Base-by-base conservation (phyloP, 2,329 filamentous ascomycete genomes). In the Colletotrichum agaves region DNA sequence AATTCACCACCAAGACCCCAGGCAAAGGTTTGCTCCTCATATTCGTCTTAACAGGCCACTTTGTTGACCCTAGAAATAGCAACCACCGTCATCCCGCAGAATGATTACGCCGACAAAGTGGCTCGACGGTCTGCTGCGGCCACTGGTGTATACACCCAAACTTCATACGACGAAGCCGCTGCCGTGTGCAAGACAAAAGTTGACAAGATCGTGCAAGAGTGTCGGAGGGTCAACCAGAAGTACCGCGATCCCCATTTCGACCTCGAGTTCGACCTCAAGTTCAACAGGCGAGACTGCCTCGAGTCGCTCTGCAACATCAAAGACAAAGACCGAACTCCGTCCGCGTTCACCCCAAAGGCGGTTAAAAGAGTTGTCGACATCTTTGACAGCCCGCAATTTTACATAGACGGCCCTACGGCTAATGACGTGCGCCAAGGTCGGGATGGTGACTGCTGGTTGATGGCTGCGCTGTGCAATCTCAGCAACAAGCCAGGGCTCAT, bases 181-280 rank as follows among this genome's bases (percentile, higher is more conserved):
- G 85, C 85, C 21, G 86, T 90, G 65, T 97, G 93, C 78, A 84
- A 82, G 61, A 86, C 85, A 63, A 92, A 85, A 79, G 91, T 85
- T 3, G 83, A 82, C 27, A 86, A 88, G 75, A 90, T 90, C 67
- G 83, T 88, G 55, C 82, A 83, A 64, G 87, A 90, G 74, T 97
- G 93, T 76, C 84, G 88, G 21, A 86, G 92, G 8, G 83, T 93
- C 64, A 97, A 97, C 78, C 91, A 93, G 74, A 95, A 93, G 78
- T 97, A 97, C 75, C 87, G 91, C 15, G 93, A 97, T 75, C 88
- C 90, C n/a, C 89, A 96, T 76, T 97, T 97, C 75, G 91, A 97
- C 75, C 88, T 97, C 58, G 93, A 96, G 75, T 82, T 87, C 41
- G 92, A 94, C 76, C 83, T 94, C 69, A 91, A 93, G 78, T 82